A percentile compares a stretch with the other conserved stretches of the same genome.
Evolutionary conservation across 495 filamentous ascomycete genomes (phyloP).

Genomic region (Aspergillus baeticus): DNA sequence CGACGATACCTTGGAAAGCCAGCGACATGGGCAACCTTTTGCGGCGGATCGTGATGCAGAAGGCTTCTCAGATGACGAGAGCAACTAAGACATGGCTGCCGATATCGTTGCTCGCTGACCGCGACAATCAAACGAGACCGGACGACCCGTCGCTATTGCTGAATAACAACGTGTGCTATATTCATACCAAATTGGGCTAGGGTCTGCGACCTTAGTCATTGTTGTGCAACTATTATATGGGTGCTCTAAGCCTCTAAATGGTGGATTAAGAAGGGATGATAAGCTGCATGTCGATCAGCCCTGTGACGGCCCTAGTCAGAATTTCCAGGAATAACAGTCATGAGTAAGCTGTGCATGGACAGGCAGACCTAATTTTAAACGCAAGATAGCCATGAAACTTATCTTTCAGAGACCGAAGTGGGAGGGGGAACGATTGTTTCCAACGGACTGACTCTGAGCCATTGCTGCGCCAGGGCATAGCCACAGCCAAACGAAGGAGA

Average conservation of each 20-base stretch:
- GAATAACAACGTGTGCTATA: background rate
- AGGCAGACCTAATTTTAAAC: background rate
- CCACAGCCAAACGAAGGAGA: conserved; percentile 15
- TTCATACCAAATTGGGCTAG: background rate
- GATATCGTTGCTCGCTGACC: background rate
- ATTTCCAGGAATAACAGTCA: background rate
- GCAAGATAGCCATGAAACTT: background rate
- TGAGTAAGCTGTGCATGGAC: background rate
- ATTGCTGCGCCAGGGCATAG: conserved; percentile 28
- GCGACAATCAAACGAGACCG: background rate
- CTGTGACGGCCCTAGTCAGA: background rate
- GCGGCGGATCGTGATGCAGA: conserved; percentile 16
- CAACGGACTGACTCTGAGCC: conserved; percentile 14
- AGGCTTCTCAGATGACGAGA: conserved; percentile 28
- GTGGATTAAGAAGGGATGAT: background rate
- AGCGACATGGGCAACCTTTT: conserved; percentile 24
- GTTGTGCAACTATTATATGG: background rate
- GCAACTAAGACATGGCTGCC: background rate
- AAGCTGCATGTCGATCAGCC: background rate
- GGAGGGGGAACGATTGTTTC: conserved; percentile 16
- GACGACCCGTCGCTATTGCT: too few species aligned
- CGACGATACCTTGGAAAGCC: conserved; percentile 66
- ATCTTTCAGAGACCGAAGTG: background rate
- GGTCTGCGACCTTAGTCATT: background rate
- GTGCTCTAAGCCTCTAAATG: background rate